These are phyloP conservation scores for Pyrenochaeta sp. DNA, from an alignment of 2,329 filamentous ascomycete species.

Conservation along the genomic window DNA sequence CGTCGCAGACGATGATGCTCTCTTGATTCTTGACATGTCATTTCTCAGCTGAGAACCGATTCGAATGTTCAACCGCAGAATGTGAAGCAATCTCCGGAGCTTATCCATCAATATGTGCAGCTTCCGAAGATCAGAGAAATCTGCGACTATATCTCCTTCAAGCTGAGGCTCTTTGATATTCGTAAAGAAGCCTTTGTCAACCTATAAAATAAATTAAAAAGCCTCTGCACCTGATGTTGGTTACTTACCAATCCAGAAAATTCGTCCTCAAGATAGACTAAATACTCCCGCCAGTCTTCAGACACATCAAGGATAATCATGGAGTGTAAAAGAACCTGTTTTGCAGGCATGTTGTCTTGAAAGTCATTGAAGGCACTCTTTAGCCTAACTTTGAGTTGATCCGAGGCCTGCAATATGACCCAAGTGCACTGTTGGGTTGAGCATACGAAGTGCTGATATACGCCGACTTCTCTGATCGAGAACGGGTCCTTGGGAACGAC, in stretches of 20 bases:
- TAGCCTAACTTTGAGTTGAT: conserved; percentile 10
- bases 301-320: conserved; percentile 10
- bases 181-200: conserved; percentile 17
- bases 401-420: conserved; percentile 15
- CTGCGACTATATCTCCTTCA: conserved; percentile 11
- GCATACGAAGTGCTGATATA: conserved; percentile 11
- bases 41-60: conserved; percentile 8
- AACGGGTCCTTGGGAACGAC: conserved; percentile 15
- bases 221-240: background rate
- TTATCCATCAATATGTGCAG: conserved; percentile 18
- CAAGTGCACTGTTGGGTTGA: conserved; percentile 3
- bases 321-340: conserved; percentile 9
- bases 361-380: background rate
- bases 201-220: conserved; percentile 2
- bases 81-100: conserved; percentile 7
- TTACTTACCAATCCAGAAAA: conserved; percentile 13
- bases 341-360: background rate
- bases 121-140: conserved; percentile 16
- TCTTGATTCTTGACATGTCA: background rate
- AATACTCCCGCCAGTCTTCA: conserved; percentile 16
- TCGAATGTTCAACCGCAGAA: conserved; percentile 13
- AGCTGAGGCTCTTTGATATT: conserved; percentile 9
- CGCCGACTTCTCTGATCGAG: conserved; percentile 15
- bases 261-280: conserved; percentile 10
- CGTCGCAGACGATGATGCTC: background rate